Evolutionary conservation across 768 basidiomycete genomes (phyloP).

Genomic region (Phylloporus sp.): DNA sequence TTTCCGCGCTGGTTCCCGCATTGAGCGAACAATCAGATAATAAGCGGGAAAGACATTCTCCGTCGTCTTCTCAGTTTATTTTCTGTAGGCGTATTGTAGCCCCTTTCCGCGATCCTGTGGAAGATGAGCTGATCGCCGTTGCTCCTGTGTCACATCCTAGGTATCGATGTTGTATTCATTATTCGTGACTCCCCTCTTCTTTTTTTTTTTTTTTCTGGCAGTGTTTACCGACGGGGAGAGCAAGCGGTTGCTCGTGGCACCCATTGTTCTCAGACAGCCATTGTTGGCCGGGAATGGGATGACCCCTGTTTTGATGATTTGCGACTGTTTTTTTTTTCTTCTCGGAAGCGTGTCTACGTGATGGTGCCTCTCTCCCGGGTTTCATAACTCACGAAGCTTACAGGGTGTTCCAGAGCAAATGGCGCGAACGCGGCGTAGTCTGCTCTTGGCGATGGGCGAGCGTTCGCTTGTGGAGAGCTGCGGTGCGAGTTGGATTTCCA

Average conservation of each 20-base stretch:
- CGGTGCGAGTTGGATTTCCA: slow-evolving; percentile 39
- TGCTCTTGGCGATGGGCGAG: slow-evolving; percentile 48
- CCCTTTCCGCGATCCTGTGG: slow-evolving; percentile 17
- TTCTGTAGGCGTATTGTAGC: neutral
- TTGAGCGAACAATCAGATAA: slow-evolving; percentile 1
- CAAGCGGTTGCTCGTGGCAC: neutral
- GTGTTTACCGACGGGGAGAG: neutral
- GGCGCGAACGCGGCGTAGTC: slow-evolving; percentile 41
- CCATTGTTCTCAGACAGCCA: slow-evolving; percentile 5
- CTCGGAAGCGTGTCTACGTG: slow-evolving; percentile 1
- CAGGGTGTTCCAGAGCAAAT: slow-evolving; percentile 38
- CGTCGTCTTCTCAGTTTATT: neutral
- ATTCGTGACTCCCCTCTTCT: neutral
- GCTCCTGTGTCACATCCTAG: slow-evolving; percentile 21
- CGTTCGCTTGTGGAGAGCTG: slow-evolving; percentile 53
- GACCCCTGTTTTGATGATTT: slow-evolving; percentile 5
- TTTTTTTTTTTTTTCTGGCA: neutral
- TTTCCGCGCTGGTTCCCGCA: slow-evolving; percentile 6
- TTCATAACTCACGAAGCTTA: slow-evolving; percentile 9
- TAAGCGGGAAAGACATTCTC: neutral
- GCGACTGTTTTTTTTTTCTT: slow-evolving; percentile 1
- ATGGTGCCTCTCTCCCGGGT: neutral
- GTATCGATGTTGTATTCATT: neutral
- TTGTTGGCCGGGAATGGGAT: slow-evolving; percentile 23
- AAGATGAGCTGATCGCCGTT: slow-evolving; percentile 30